These are phyloP conservation scores for Volvox reticuliferus DNA, from an alignment of 139 green algal species.

Conservation along the genomic window DNA sequence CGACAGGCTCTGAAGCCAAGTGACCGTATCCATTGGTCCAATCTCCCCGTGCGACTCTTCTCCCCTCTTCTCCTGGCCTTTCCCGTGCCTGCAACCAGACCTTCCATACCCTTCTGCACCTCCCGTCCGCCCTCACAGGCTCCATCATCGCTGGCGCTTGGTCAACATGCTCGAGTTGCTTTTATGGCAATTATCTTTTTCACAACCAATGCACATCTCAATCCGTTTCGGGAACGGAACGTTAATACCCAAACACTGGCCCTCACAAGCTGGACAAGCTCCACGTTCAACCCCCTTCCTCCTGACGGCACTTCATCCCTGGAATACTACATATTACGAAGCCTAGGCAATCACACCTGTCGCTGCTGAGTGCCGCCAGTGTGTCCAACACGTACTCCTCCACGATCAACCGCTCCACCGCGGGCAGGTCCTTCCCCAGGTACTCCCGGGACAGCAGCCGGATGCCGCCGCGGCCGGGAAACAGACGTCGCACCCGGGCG, in stretches of 20 bases:
- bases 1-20: too few relatives aligned
- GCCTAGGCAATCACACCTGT: conserved; percentile 55
- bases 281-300: too few relatives aligned
- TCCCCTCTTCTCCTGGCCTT: neutral
- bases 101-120: neutral
- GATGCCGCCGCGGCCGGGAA: conserved; percentile 80
- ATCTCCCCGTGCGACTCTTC: neutral
- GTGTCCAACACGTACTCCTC: conserved; percentile 91
- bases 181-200: too few relatives aligned
- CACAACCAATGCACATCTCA: too few relatives aligned
- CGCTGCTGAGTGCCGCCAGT: conserved; percentile 70
- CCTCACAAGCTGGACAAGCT: too few relatives aligned
- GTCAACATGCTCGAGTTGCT: too few relatives aligned
- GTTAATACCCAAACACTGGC: too few relatives aligned
- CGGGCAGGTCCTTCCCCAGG: conserved; percentile 63
- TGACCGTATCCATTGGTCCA: neutral
- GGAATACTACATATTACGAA: too few relatives aligned
- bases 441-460: conserved; percentile 75
- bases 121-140: too few relatives aligned
- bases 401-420: conserved; percentile 82
- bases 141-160: too few relatives aligned
- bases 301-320: too few relatives aligned
- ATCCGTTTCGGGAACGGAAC: too few relatives aligned
- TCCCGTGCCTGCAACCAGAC: neutral
- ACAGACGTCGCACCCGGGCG: conserved; percentile 47